phyloP scores from a whole-genome alignment of 1,139 yeast genomes.

The Taphrina pruni region DNA sequence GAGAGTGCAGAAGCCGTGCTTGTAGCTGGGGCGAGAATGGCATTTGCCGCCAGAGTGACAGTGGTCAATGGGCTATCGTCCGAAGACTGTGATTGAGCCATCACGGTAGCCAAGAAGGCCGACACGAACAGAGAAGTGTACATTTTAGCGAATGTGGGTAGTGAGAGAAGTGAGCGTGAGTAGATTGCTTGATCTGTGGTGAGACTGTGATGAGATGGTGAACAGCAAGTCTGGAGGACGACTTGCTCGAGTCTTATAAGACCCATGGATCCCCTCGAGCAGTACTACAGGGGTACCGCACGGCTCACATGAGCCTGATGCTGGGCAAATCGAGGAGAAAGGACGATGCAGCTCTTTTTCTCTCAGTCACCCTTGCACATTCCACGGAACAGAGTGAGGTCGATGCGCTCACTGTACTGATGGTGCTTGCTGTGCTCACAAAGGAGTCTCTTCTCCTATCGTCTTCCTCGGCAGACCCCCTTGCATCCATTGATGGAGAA shows the following conservation, averaged over 20 bases:
- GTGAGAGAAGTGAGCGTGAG: slow-evolving; percentile 21
- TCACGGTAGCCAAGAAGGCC: slow-evolving; percentile 23
- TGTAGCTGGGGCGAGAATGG: slow-evolving; percentile 20
- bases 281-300: slow-evolving; percentile 8
- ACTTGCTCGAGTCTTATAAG: slow-evolving; percentile 12
- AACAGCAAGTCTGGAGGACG: not conserved
- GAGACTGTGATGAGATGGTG: not conserved
- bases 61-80: slow-evolving; percentile 25
- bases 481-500: slow-evolving; percentile 5
- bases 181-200: not conserved
- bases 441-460: slow-evolving; percentile 17
- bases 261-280: not conserved
- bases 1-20: slow-evolving; percentile 17
- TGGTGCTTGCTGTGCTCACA: not conserved
- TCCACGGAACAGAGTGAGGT: slow-evolving; percentile 13
- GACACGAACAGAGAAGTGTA: slow-evolving; percentile 28
- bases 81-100: slow-evolving; percentile 14
- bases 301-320: slow-evolving; percentile 15
- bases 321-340: slow-evolving; percentile 19
- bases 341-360: slow-evolving; percentile 15
- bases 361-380: slow-evolving; percentile 26
- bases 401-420: slow-evolving; percentile 9
- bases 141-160: slow-evolving; percentile 25
- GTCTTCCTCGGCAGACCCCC: slow-evolving; percentile 1
- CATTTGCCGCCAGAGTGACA: slow-evolving; percentile 27